Base-by-base conservation (phyloP, 2,329 filamentous ascomycete genomes). In the Ceratocystiopsis sp. region DNA sequence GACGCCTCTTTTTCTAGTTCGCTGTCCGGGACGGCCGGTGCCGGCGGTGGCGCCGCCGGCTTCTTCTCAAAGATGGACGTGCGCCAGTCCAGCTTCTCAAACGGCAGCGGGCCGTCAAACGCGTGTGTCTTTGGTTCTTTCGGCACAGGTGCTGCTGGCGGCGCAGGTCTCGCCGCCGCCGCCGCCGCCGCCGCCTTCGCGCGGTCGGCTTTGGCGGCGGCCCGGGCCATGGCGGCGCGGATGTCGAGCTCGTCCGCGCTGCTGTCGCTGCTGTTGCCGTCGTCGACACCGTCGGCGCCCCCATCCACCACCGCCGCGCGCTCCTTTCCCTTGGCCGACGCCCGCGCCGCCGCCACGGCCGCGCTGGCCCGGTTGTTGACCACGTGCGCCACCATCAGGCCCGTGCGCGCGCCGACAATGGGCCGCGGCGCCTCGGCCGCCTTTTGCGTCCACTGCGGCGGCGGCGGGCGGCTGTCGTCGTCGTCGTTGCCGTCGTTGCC, bases 201-300 rank as follows among this genome's bases (percentile, higher is more conserved):
- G 4, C 25, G 25, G 7, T 50, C 71, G 73, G 46, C 80, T 77
- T 17, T 32, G 37, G 6, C 25, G 2, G 49, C 45, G 2, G 83
- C 81, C 48, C 78, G 80, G 11, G 78, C 77, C 41, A 95, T 60
- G 1, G 84, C 79, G 32, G 82, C 69, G 55, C 84, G 75, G 40
- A 95, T 65, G 57, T 94, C 84, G 57, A 89, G 75, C 42, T 93
- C 84, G 45, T 77, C 80, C 42, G 86, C 83, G 46, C 83, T 84
- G 48, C 67, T 70, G 6, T 66, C 73, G 25, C 73, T 62, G 32
- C 32, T 33, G 13, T 66, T 73, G 25, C 73, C 62, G 34, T 34
- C 44, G 49, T 46, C 52, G 49, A 53, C 43, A 53, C 29, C 18
- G 17, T 19, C 21, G 18, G 40, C 37, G 4, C 37, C 17, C 2